Conservation (phyloP, 495 filamentous ascomycete species). For the Aspergillus nanangensis region DNA sequence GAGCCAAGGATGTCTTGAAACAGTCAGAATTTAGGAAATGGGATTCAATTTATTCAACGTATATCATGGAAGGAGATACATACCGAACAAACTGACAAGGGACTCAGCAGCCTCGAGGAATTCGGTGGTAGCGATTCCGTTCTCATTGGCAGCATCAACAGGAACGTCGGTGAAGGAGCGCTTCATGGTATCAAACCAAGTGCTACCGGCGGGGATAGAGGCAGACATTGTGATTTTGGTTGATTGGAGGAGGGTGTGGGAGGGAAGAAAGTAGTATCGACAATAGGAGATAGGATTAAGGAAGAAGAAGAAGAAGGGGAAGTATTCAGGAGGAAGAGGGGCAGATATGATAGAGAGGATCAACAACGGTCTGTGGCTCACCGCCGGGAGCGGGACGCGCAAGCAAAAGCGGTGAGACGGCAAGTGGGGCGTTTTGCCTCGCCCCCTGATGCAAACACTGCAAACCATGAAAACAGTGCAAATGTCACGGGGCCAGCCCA, state of each 20-base stretch:
- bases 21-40: slow-evolving; percentile 3
- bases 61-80: slow-evolving; percentile 8
- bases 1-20: slow-evolving; percentile 72
- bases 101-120: slow-evolving; percentile 91
- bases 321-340: slow-evolving; percentile 8
- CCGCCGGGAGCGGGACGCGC: slow-evolving; percentile 25
- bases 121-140: slow-evolving; percentile 75
- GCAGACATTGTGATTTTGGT: slow-evolving; percentile 20
- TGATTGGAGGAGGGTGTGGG: too few species aligned
- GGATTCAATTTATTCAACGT: too few species aligned
- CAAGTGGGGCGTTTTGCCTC: slow-evolving; percentile 5
- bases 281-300: slow-evolving; percentile 7
- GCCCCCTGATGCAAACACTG: slow-evolving; percentile 5
- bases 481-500: too few species aligned
- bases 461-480: slow-evolving; percentile 19
- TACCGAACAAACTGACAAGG: slow-evolving; percentile 83
- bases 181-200: slow-evolving; percentile 81
- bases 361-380: slow-evolving; percentile 14
- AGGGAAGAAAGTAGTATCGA: too few species aligned
- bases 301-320: slow-evolving; percentile 8
- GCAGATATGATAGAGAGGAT: slow-evolving; percentile 5
- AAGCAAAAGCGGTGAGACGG: slow-evolving; percentile 22
- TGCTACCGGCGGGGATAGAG: slow-evolving; percentile 56
- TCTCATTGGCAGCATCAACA: slow-evolving; percentile 62
- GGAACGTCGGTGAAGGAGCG: slow-evolving; percentile 78